Evolutionary conservation across 108 stramenopile genomes (phyloP), one percentile per base, ranked within the genome.

Genomic region (Nitzschia sp.): DNA sequence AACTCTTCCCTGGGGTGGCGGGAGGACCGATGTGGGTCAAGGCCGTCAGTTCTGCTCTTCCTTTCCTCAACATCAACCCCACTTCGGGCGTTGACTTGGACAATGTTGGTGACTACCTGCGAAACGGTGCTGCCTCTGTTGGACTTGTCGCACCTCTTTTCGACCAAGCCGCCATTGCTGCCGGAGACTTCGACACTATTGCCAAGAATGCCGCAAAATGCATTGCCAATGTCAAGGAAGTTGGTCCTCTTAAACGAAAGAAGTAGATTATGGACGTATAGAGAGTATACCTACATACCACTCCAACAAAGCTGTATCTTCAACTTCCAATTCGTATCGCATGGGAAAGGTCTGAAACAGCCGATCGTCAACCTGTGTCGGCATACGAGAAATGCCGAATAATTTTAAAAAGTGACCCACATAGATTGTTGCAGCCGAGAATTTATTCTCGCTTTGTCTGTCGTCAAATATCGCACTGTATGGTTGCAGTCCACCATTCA

Each of bases 111-210:
- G 89, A 90, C 13, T 93, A 75, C 53, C 60, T 93, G 66, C 77
- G 60, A 33, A 78, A 76, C 54, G 92, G 92, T 9, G 89, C 87
- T 22, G 89, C 89, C 0, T 85, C 86, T 35, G 89, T 93, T 11
- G 92, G 92, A 16, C 70, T 93, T 50, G 92, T 93, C 21, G 92
- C 92, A 3, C 92, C 92, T 8, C 69, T 93, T 55, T 93, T 93
- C 68, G 85, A 87, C 48, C 92, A 73, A 60, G 85, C 64, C 1
- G 83, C 87, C n/a, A 82, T 93, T 68, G 79, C 81, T 38, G 47
- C 57, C 3, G 86, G 76, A 68, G 86, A 92, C 73, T 92, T 63
- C 66, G 91, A 92, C 68, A 72, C 79, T 63, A 89, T 89, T 78
- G 82, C 86, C 45, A 81, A 87, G 81, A 92, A 92, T 56, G 91